Base-by-base conservation (phyloP, 2,329 filamentous ascomycete species). In the Drechslera avenae region DNA sequence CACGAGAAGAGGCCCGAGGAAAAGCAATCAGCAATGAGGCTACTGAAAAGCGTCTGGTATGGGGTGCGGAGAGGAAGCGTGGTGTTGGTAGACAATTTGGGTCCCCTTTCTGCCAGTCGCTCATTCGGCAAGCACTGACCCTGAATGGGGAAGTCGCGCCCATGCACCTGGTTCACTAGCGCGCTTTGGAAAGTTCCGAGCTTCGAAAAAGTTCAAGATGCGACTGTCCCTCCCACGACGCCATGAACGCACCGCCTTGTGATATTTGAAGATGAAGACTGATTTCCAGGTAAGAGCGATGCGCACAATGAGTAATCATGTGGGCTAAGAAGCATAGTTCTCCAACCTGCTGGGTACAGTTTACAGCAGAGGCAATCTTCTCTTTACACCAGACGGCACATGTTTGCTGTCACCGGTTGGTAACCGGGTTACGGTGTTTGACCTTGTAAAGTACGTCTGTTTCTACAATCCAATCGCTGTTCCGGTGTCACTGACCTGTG, bases 271-370 rank as follows among this genome's bases (percentile, higher is more conserved):
- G 54, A 99, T 99, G 94, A 99, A 97, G 89, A 97, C 92, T 63
- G 93, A 97, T 78, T 99, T 97, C 76, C 95, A 94, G 86, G 93
- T 95, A 77, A 57, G 75, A 26, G 3, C 46, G 36, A 33, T 40
- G 14, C 50, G 36, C 17, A n/a, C 7, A 32, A 16, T 19, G n/a
- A 1, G 3, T 5, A 10, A 5, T 37, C 50, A n/a, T 7, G n/a
- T 16, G 14, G 14, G 34, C 63, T 78, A 50, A 77, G 54, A 53
- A 12, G 7, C 12, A n/a, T 68, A 97, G 92, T 99, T 99, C 79
- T 96, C 93, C 74, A 99, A 97, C 78, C 84, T 99, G 73, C 85
- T 99, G 69, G 95, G 94, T 73, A 99, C 94, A 64, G 94, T 99
- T 72, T 99, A 97, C 81, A 91, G 91, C 79, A 90, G 92, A 84